phyloP scores from a whole-genome alignment of 2,329 filamentous ascomycete species.

The Colletotrichum sp. region DNA sequence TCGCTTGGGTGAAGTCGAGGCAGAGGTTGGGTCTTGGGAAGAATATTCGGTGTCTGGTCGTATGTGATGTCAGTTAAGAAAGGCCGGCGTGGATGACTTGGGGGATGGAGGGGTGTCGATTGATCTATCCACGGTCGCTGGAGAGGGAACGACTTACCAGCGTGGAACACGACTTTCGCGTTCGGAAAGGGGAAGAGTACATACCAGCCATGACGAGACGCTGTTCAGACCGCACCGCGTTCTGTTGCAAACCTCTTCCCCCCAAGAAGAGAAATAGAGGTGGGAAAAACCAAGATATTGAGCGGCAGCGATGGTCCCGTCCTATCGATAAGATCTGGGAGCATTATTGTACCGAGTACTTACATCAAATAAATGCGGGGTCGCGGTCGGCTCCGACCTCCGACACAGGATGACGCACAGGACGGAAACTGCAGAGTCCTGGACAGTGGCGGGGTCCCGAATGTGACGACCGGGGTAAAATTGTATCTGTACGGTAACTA shows the following conservation, averaged over 20 bases:
- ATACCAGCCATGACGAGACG: conserved; percentile 22
- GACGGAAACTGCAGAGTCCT: background rate
- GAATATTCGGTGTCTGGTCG: background rate
- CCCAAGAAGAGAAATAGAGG: background rate
- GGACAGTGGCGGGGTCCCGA: background rate
- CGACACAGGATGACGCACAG: background rate
- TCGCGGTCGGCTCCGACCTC: conserved; percentile 11
- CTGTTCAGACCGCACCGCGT: background rate
- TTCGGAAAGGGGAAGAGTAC: background rate
- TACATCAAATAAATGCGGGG: background rate
- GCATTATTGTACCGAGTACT: background rate
- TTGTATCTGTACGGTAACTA: background rate
- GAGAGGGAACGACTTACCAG: conserved; percentile 15
- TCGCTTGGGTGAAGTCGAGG: conserved; percentile 22
- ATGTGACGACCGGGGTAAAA: background rate
- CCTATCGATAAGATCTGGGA: background rate
- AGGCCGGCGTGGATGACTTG: background rate
- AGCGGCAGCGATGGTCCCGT: background rate
- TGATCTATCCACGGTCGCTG: background rate
- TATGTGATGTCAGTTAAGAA: background rate
- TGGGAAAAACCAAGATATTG: background rate
- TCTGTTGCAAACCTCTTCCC: conserved; percentile 3
- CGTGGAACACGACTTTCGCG: background rate
- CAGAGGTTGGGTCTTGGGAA: conserved; percentile 14
- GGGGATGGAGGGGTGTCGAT: background rate